These are phyloP conservation scores for Exophiala sp. DNA, from an alignment of 2,329 filamentous ascomycete species.

Conservation along the genomic window DNA sequence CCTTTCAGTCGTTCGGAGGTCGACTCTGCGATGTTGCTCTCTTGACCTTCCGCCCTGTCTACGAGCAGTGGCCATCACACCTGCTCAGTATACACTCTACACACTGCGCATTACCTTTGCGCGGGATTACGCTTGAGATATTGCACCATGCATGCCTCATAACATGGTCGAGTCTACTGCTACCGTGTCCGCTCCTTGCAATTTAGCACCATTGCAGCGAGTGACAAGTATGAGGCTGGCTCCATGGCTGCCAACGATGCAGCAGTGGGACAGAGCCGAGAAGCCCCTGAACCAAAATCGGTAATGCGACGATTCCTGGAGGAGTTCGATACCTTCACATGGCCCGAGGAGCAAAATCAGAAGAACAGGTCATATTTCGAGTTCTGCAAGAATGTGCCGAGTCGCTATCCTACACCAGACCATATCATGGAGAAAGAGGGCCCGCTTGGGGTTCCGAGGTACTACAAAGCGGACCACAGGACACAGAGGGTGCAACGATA, in stretches of 20 bases:
- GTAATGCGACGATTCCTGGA: slow-evolving; percentile 1
- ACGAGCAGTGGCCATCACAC: background rate
- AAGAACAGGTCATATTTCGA: background rate
- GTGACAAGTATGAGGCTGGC: background rate
- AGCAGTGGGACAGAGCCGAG: background rate
- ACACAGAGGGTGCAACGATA: background rate
- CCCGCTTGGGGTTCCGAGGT: background rate
- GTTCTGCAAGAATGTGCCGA: background rate
- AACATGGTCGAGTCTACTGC: background rate
- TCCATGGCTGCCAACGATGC: background rate
- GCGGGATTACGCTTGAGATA: background rate
- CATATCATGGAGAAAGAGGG: background rate
- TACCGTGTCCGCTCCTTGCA: background rate
- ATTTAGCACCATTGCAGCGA: background rate
- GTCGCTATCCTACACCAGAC: background rate
- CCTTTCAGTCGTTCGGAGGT: background rate
- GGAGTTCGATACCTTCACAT: background rate
- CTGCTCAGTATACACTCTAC: background rate
- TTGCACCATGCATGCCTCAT: background rate
- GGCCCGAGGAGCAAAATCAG: background rate
- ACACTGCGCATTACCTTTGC: background rate
- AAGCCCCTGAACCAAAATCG: background rate
- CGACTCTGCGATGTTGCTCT: background rate
- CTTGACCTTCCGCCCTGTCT: background rate
- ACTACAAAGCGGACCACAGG: background rate